Base-by-base conservation (phyloP, 495 filamentous ascomycete species). In the Penicillium angulare region DNA sequence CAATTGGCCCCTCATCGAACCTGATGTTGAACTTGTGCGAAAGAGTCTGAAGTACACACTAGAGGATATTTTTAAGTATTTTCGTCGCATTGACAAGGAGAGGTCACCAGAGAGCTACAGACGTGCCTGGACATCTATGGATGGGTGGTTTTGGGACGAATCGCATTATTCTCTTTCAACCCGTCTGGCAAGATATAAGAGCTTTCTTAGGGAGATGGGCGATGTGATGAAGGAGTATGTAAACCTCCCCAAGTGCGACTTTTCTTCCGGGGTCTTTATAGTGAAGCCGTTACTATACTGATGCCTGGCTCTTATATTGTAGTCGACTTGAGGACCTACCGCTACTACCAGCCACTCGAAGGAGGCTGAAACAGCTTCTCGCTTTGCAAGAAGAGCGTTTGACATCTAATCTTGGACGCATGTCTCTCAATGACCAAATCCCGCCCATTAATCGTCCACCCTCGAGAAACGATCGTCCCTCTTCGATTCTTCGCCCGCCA, bases 161-260 rank as follows among this genome's bases (percentile, higher is more conserved):
- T 75, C 81, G 42, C 68, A 75, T 1, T 71, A 75, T 22, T 56
- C 70, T 0, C 60, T 87, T 27, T 57, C 61, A 3, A 66, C 68
- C 12, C 79, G 85, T 7, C 63, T 88, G 21, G 73, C 76, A 7
- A 66, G 72, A 52, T 86, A 85, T 56, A 73, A 74, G 17, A 59
- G 56, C 12, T 81, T 83, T 50, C 49, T 86, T 20, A 53, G 67
- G 34, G 75, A 76, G 35, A 55, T 85, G 54, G 57, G 60, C 31
- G 68, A 78, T 55, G 55, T 76, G 36, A 56, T 78, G 42, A 73
- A 66, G 60, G 71, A 72, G 76, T 80, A 65, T 55, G 71, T 47
- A 39, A 40, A 42, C 13, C n/a, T 15, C 24, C n/a, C n/a, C n/a
- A n/a, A n/a, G n/a, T n/a, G n/a, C n/a, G n/a, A n/a, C n/a, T n/a